Base-by-base conservation (phyloP, 164 flowering plant genomes). In the Aristolochia contorta region DNA sequence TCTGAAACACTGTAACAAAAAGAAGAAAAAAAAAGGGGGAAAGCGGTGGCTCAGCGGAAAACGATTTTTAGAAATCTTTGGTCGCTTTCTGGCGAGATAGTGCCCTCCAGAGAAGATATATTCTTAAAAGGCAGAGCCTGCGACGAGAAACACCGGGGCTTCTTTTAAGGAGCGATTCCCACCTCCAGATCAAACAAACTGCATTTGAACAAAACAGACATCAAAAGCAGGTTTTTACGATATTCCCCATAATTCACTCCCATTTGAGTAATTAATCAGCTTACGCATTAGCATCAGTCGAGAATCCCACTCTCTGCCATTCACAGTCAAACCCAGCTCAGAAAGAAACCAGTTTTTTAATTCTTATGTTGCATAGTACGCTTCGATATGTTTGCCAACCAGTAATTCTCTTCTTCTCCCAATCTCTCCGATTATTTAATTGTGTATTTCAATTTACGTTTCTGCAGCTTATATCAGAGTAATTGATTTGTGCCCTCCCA, bases 111-210 rank as follows among this genome's bases (percentile, higher is more conserved):
- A 63, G 54, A 56, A 47, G 25, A 21, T 43, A n/a, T 20, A 47
- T 21, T n/a, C 32, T 27, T 9, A 19, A 56, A 47, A 21, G 53
- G 54, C 52, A 33, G 43, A 16, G 21, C 25, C 41, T 21, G 56
- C 30, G 47, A 47, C 32, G 33, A 57, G 70, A 55, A 22, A 27
- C 6, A 43, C 41, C 22, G 27, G 47, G 56, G 16, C 30, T 12
- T 53, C 56, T 53, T 37, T 37, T 6, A 47, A 54, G 41, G 58
- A 45, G n/a, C 23, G 63, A 69, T 54, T 71, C 62, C 63, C 69
- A 52, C 52, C 56, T 47, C 14, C 65, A 72, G 63, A 75, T 33
- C 63, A 66, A 75, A 71, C 71, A 72, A 75, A 66, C 9, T 47
- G 70, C 52, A 59, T 65, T 66, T 56, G 66, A 64, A 59, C 75